These are phyloP conservation scores for Coleophoma cylindrospora DNA, from an alignment of 2,329 filamentous ascomycete genomes.

Conservation along the genomic window DNA sequence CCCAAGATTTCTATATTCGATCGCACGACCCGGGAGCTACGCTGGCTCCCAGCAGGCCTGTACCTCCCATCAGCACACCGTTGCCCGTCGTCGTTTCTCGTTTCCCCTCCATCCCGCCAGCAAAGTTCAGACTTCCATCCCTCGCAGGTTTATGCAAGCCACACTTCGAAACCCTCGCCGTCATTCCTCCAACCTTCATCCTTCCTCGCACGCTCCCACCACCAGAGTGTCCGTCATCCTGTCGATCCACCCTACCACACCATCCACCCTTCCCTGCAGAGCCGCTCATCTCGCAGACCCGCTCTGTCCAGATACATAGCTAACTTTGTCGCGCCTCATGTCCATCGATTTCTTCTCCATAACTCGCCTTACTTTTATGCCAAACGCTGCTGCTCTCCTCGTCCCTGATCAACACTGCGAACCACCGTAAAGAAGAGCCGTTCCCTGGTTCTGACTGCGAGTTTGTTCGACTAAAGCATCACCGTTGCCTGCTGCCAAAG, in stretches of 20 bases:
- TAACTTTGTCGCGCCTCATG: conserved; percentile 1
- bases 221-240: conserved; percentile 36
- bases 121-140: background rate
- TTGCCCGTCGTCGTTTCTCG: background rate
- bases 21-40: background rate
- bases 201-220: background rate
- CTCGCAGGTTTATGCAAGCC: background rate
- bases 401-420: background rate
- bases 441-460: background rate
- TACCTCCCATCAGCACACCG: background rate
- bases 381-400: background rate
- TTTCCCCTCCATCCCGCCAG: background rate
- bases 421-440: background rate
- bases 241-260: conserved; percentile 26
- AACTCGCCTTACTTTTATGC: background rate
- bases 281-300: background rate
- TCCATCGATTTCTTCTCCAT: conserved; percentile 1
- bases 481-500: background rate
- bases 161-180: background rate
- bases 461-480: background rate
- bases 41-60: background rate
- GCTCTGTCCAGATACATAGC: conserved; percentile 1
- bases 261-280: background rate
- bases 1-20: no score
- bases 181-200: background rate